A percentile compares a stretch with the other conserved stretches of the same genome.
Conservation (phyloP, 2,329 filamentous ascomycete genomes). For the Tricladium varicosporioides region DNA sequence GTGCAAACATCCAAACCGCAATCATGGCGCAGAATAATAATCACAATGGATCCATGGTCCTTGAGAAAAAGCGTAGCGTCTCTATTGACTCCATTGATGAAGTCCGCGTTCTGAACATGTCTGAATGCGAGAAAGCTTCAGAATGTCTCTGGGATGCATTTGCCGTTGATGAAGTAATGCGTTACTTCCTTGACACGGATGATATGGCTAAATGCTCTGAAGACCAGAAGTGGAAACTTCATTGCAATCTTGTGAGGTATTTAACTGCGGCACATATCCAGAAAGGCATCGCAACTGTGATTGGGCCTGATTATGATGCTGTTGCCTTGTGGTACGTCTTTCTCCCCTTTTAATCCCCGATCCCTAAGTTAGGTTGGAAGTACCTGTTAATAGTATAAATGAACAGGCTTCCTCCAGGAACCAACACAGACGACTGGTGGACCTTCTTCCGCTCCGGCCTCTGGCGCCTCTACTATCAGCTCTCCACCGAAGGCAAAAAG, state of each 20-base stretch:
- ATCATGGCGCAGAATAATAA: conserved; percentile 39
- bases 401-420: conserved; percentile 70
- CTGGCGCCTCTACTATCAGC: conserved; percentile 74
- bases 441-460: conserved; percentile 72
- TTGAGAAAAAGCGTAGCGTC: conserved; percentile 33
- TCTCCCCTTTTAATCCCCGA: neutral
- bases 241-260: conserved; percentile 75
- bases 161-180: conserved; percentile 68
- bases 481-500: conserved; percentile 67
- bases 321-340: conserved; percentile 71
- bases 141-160: conserved; percentile 75
- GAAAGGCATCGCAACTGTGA: conserved; percentile 70
- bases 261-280: conserved; percentile 73
- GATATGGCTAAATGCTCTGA: conserved; percentile 62
- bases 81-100: conserved; percentile 40
- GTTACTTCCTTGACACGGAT: conserved; percentile 72
- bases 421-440: conserved; percentile 70
- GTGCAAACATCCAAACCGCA: conserved; percentile 15
- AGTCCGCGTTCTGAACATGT: conserved; percentile 62
- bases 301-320: conserved; percentile 73
- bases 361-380: neutral
- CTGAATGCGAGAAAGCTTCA: conserved; percentile 70
- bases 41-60: conserved; percentile 26
- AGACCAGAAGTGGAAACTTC: conserved; percentile 72
- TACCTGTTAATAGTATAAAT: neutral